A percentile compares a stretch with the other conserved stretches of the same genome.
Conservation (phyloP, 768 basidiomycete species). For the Panellus pusillus region DNA sequence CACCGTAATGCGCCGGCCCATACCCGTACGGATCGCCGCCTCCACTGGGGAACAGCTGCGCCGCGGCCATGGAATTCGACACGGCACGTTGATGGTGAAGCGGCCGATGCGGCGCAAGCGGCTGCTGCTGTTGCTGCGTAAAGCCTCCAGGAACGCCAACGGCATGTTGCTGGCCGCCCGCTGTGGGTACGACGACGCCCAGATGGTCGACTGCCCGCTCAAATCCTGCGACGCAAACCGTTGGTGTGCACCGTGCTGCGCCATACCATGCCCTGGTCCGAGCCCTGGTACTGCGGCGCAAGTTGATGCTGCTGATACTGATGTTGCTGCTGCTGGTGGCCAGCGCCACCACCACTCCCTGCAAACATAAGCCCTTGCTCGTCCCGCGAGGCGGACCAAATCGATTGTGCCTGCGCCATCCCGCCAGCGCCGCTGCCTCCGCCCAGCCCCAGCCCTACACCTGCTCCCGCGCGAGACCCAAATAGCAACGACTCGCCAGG, state of each 20-base stretch:
- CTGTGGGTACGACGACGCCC: slow-evolving; percentile 13
- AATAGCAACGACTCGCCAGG: slow-evolving; percentile 9
- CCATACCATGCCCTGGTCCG: too few species aligned
- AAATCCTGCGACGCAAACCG: slow-evolving; percentile 16
- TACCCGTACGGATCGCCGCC: slow-evolving; percentile 14
- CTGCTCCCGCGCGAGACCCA: slow-evolving; percentile 1
- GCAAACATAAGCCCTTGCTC: slow-evolving; percentile 17
- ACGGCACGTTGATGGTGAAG: slow-evolving; percentile 6
- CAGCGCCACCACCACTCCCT: neutral
- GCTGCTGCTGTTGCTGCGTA: neutral
- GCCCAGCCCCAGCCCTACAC: too few species aligned
- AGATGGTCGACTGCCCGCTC: slow-evolving; percentile 10
- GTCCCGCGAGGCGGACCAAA: slow-evolving; percentile 20
- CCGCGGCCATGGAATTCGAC: slow-evolving; percentile 16
- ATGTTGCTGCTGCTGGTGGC: slow-evolving; percentile 5
- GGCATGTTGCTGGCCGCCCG: slow-evolving; percentile 8
- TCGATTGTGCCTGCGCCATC: slow-evolving; percentile 11
- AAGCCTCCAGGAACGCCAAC: neutral
- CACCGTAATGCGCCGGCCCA: neutral
- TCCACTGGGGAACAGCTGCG: slow-evolving; percentile 14
- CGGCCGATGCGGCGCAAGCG: neutral
- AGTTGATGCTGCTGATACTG: neutral
- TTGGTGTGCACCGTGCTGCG: slow-evolving; percentile 5
- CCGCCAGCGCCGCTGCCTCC: too few species aligned
- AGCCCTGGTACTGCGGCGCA: neutral